Evolutionary conservation across 2,329 filamentous ascomycete genomes (phyloP), one percentile per base, ranked within the genome.

Genomic region (Zymoseptoria tritici): DNA sequence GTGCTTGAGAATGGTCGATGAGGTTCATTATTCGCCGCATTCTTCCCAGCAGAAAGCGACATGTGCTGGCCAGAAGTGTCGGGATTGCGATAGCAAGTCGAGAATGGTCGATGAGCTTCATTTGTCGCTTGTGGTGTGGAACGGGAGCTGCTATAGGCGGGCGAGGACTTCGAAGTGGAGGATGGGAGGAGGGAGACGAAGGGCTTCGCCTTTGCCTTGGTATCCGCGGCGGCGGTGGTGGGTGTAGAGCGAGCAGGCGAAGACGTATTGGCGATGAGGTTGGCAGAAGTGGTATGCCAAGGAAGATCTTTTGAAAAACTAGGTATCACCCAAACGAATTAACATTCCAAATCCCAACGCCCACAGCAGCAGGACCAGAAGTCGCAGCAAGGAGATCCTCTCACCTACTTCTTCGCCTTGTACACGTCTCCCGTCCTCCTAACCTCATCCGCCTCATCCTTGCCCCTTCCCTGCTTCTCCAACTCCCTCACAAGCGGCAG

Each of bases 351-450:
- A 21, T 20, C 16, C 24, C 31, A 9, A 50, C 52, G 55, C 24
- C 4, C 13, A 19, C 16, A 24, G 2, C 51, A 54, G n/a, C n/a
- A n/a, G n/a, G n/a, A n/a, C n/a, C 24, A 46, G 3, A n/a, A 13
- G 1, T 8, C 9, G 22, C 2, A 24, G 51, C 21, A 49, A 49
- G 46, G 56, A 59, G n/a, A 29, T 54, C 60, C 63, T 65, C 59
- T 67, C 65, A 65, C 64, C 60, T 62, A 66, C 36, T 58, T 56
- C 62, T 64, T 67, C 57, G 72, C 67, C 59, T 66, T 64, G 57
- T 81, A 81, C 13, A 81, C 76, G 49, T 80, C 76, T 1, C 80
- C 80, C 1, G 79, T 80, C 62, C 74, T 69, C 49, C 64, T 66
- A 55, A 81, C 79, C 67, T 81, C 80, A 60, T 75, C 75, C 9